Conservation (phyloP, 1,139 yeast genomes). For the Zygosaccharomyces pseudobailii region DNA sequence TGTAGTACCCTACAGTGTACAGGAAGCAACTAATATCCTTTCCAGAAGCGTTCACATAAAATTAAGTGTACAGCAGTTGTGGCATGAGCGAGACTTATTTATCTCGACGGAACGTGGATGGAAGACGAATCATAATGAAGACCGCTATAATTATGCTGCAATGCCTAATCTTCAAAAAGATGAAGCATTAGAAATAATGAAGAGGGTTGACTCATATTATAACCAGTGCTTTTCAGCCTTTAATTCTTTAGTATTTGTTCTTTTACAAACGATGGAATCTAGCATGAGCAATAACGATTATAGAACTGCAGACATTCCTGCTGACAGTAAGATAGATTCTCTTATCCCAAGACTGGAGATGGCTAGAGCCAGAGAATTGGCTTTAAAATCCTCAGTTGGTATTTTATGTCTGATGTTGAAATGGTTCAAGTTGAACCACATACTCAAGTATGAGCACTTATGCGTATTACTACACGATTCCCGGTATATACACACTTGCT, state of each 20-base stretch:
- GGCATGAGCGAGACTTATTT: constrained; percentile 66
- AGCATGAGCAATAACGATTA: constrained; percentile 35
- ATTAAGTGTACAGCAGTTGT: constrained; percentile 57
- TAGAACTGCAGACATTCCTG: constrained; percentile 12
- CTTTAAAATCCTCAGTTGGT: constrained; percentile 58
- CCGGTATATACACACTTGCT: constrained; percentile 47
- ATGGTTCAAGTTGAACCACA: constrained; percentile 79
- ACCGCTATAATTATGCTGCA: constrained; percentile 19
- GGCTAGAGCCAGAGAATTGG: constrained; percentile 55
- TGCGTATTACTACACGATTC: constrained; percentile 71
- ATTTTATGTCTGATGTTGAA: constrained; percentile 49
- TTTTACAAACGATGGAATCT: constrained; percentile 57
- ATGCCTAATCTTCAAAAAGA: constrained; percentile 9
- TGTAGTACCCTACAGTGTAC: constrained; percentile 64
- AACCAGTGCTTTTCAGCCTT: constrained; percentile 47
- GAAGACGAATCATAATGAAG: constrained; percentile 20
- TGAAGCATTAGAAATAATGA: constrained; percentile 40
- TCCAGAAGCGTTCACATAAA: constrained; percentile 59
- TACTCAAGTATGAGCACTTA: constrained; percentile 73
- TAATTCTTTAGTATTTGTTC: constrained; percentile 57
- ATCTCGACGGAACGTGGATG: constrained; percentile 77
- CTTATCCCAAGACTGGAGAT: constrained; percentile 46
- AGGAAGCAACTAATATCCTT: constrained; percentile 70
- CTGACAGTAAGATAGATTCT: constrained; percentile 10
- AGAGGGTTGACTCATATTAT: constrained; percentile 61